Base-by-base conservation (phyloP, 805 yeast genomes). In the Monosporozyma servazzii region DNA sequence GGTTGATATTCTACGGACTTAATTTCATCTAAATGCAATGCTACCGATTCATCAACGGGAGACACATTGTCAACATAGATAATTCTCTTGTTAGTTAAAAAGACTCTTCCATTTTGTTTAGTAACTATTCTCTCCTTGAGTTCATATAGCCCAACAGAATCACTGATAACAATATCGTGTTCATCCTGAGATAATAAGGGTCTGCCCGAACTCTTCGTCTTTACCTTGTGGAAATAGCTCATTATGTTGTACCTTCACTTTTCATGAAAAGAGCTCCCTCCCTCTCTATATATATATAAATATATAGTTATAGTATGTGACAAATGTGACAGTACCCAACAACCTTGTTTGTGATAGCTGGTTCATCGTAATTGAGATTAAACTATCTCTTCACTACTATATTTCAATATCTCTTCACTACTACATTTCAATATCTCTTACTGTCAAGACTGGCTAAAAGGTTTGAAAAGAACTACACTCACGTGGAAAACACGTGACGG, bases 51-150 rank as follows among this genome's bases (percentile, higher is more conserved):
- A 5, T 63, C 59, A 3, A 61, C 60, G 0, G 79, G 75, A 18
- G 56, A 52, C 5, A 18, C 58, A 51, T 79, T 77, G 58, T 85
- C 90, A 11, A 90, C 78, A 64, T 82, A 91, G 11, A 89, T 81
- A 1, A 91, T 65, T 45, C 97, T 69, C 51, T 75, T 75, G 39
- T 81, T 78, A 0, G 98, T 90, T 30, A 91, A 69, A 64, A 89
- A 89, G 0, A 86, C 61, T 30, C 96, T 72, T 0, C 98, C 98
- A 52, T 76, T 69, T 62, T 87, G 95, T 55, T 82, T 77, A 30
- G 78, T 71, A 2, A 69, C 49, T 23, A 87, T 76, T 68, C 86
- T 87, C 53, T 71, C 71, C 52, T 80, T 80, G 21, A 88, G 95
- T 58, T 85, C 90, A 62, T 90, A 90, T 3, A 90, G 65, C 0